A percentile compares a stretch with the other conserved stretches of the same genome.
These are phyloP conservation scores for Pichia nakasei DNA, from an alignment of 805 yeast genomes.

Conservation along the genomic window DNA sequence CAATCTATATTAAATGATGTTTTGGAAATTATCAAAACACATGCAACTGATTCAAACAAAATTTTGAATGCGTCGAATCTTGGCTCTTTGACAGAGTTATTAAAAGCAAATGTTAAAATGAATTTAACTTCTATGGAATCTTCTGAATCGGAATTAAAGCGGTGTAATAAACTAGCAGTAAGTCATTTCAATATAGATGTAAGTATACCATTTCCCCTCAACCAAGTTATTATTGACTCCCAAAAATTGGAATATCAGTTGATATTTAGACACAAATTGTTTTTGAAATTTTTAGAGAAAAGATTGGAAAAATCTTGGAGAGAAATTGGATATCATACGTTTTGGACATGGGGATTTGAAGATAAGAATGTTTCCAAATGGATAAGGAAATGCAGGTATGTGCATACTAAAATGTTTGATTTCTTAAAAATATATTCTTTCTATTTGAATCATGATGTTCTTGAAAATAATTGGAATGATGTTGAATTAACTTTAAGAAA, in stretches of 20 bases:
- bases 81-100: conserved; percentile 34
- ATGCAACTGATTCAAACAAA: conserved; percentile 46
- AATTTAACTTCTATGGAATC: conserved; percentile 11
- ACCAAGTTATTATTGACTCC: conserved; percentile 62
- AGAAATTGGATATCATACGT: conserved; percentile 52
- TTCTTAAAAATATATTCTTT: conserved; percentile 47
- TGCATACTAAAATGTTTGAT: conserved; percentile 50
- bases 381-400: conserved; percentile 44
- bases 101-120: conserved; percentile 30
- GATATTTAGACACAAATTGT: conserved; percentile 60
- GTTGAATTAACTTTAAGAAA: conserved; percentile 24
- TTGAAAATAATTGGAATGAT: conserved; percentile 44
- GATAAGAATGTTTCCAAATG: conserved; percentile 39
- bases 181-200: conserved; percentile 48
- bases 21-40: conserved; percentile 42
- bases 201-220: conserved; percentile 80
- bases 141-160: conserved; percentile 13
- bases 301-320: conserved; percentile 61
- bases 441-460: conserved; percentile 50
- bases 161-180: conserved; percentile 34
- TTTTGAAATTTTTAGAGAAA: conserved; percentile 54
- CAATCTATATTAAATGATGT: conserved; percentile 25
- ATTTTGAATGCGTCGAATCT: conserved; percentile 38
- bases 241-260: conserved; percentile 72
- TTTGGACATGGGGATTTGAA: conserved; percentile 52